Evolutionary conservation across 2,329 filamentous ascomycete species (phyloP).

Genomic region (Emydomyces testavorans): DNA sequence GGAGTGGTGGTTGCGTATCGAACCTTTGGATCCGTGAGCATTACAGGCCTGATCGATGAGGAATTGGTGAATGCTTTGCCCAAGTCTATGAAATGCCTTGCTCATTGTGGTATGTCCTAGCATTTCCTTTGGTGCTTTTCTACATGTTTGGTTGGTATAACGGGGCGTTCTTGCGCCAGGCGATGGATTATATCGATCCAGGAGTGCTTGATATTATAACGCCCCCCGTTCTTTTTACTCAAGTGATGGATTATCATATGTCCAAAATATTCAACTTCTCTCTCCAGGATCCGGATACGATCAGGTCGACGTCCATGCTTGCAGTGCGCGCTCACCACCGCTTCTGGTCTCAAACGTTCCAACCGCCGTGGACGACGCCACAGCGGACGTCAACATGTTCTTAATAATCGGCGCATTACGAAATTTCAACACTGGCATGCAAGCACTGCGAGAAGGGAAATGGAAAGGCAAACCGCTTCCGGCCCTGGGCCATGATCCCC

Average conservation of each 20-base stretch:
- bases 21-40: slow-evolving; percentile 52
- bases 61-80: slow-evolving; percentile 50
- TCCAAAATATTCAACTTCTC: not conserved
- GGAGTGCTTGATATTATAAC: not conserved
- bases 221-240: not conserved
- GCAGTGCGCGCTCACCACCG: slow-evolving; percentile 46
- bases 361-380: slow-evolving; percentile 69
- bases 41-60: slow-evolving; percentile 59
- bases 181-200: too few species aligned
- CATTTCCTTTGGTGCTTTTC: not conserved
- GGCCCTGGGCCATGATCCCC: slow-evolving; percentile 61
- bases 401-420: slow-evolving; percentile 69
- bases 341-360: slow-evolving; percentile 71
- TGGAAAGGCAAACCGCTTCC: slow-evolving; percentile 51
- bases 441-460: slow-evolving; percentile 51
- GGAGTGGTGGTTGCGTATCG: slow-evolving; percentile 56
- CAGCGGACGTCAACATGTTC: slow-evolving; percentile 70
- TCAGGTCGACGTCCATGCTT: slow-evolving; percentile 62
- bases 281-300: slow-evolving; percentile 64
- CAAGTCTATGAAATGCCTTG: slow-evolving; percentile 29
- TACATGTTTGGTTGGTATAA: too few species aligned
- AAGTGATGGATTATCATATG: not conserved
- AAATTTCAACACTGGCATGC: slow-evolving; percentile 57
- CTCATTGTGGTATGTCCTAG: slow-evolving; percentile 29
- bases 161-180: too few species aligned